A percentile compares a stretch with the other conserved stretches of the same genome.
These are phyloP conservation scores for Phaeosphaeriaceae sp. DNA, from an alignment of 2,329 filamentous ascomycete species.

Conservation along the genomic window DNA sequence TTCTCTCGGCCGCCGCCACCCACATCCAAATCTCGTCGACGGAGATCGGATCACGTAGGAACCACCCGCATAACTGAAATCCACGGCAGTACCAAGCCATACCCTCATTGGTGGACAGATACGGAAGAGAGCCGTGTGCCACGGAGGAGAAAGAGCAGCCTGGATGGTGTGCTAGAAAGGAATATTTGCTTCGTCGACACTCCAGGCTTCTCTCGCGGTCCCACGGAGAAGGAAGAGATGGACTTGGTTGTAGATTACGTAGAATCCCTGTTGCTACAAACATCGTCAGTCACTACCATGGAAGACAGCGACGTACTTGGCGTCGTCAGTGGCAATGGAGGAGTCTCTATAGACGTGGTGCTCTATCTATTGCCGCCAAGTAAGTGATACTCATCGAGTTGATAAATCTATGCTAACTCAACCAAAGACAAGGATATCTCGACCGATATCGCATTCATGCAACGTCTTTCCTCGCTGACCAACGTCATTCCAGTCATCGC, in stretches of 20 bases:
- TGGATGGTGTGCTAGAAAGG: conserved; percentile 81
- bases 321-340: conserved; percentile 80
- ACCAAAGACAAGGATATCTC: conserved; percentile 42
- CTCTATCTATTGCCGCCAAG: conserved; percentile 80
- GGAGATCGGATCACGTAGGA: conserved; percentile 24
- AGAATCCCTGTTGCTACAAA: conserved; percentile 70
- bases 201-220: conserved; percentile 63
- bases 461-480: conserved; percentile 71
- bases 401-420: conserved; percentile 25
- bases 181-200: conserved; percentile 96
- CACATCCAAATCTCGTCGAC: conserved; percentile 34
- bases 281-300: conserved; percentile 66
- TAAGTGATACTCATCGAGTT: conserved; percentile 49
- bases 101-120: conserved; percentile 89
- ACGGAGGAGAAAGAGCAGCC: conserved; percentile 68
- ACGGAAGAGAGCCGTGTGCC: conserved; percentile 68
- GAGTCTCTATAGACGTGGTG: conserved; percentile 81
- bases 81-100: conserved; percentile 62
- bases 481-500: conserved; percentile 86
- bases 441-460: conserved; percentile 75
- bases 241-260: conserved; percentile 68
- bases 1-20: conserved; percentile 29
- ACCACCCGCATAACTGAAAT: conserved; percentile 49
- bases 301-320: conserved; percentile 76
- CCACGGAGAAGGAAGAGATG: conserved; percentile 38